Evolutionary conservation across 2,329 filamentous ascomycete genomes (phyloP).

Genomic region (Rachicladosporium sp.): DNA sequence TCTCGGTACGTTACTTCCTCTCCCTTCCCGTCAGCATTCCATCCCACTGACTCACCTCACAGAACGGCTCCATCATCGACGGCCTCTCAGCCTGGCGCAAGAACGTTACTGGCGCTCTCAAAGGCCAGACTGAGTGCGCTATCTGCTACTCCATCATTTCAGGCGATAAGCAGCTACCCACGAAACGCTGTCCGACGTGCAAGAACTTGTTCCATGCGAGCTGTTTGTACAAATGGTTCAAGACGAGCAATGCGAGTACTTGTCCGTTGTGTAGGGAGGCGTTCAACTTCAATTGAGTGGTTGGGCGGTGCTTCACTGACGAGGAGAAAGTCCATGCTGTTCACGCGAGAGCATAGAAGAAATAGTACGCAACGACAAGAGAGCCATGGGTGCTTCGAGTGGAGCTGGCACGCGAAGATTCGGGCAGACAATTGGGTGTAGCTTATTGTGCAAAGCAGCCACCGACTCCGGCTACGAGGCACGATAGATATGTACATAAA

Average conservation of each 20-base stretch:
- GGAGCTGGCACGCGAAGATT: no score
- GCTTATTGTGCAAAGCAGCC: no score
- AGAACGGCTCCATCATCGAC: constrained; percentile 77
- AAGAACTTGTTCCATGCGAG: constrained; percentile 84
- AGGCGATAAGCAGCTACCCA: constrained; percentile 75
- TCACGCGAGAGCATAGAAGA: no score
- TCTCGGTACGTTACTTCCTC: constrained; percentile 44
- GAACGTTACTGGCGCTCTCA: constrained; percentile 77
- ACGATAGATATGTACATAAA: no score
- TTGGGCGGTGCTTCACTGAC: no score
- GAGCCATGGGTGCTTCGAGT: no score
- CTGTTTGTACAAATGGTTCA: constrained; percentile 96
- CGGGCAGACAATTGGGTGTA: no score
- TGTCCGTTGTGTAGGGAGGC: constrained; percentile 88
- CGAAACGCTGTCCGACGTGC: constrained; percentile 84
- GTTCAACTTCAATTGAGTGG: constrained; percentile 49
- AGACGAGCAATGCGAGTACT: constrained; percentile 77
- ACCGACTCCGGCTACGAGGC: no score
- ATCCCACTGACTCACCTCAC: constrained; percentile 5
- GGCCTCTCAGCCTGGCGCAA: constrained; percentile 73
- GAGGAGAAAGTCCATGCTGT: no score
- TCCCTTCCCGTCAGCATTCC: not conserved
- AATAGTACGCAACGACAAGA: no score
- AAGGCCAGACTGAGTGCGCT: constrained; percentile 88
- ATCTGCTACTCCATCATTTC: constrained; percentile 96